Evolutionary conservation across 2,329 filamentous ascomycete genomes (phyloP).

Genomic region (Cladophialophora psammophila): DNA sequence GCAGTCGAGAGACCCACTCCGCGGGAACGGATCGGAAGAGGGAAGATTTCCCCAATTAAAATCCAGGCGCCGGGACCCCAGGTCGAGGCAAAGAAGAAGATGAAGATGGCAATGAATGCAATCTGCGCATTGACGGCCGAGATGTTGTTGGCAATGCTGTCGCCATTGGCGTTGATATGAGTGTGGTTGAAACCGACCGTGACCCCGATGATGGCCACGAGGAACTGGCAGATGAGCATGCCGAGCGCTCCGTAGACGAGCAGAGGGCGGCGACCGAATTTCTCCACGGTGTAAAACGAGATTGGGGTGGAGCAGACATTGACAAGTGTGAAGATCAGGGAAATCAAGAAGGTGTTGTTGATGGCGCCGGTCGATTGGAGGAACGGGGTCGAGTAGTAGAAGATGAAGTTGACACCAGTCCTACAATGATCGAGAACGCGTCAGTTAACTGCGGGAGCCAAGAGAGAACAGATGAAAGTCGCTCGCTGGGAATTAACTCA

Average conservation of each 20-base stretch:
- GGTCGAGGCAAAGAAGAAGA: slow-evolving; percentile 90
- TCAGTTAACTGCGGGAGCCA: neutral
- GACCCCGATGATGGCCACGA: slow-evolving; percentile 72
- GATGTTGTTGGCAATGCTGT: slow-evolving; percentile 61
- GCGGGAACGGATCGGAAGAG: slow-evolving; percentile 84
- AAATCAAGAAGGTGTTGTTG: slow-evolving; percentile 79
- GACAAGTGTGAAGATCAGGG: slow-evolving; percentile 84
- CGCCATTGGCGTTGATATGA: slow-evolving; percentile 66
- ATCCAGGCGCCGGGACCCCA: slow-evolving; percentile 79
- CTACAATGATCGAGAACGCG: slow-evolving; percentile 58
- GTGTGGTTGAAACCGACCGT: slow-evolving; percentile 39
- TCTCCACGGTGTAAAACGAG: slow-evolving; percentile 87
- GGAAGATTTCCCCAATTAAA: slow-evolving; percentile 89
- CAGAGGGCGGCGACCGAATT: slow-evolving; percentile 78
- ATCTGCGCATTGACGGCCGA: slow-evolving; percentile 70
- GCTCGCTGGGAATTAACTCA: slow-evolving; percentile 64
- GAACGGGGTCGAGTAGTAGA: slow-evolving; percentile 83
- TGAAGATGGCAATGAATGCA: slow-evolving; percentile 88
- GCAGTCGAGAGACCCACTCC: slow-evolving; percentile 87
- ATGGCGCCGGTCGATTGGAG: slow-evolving; percentile 80
- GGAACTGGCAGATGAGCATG: slow-evolving; percentile 87
- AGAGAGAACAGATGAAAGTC: slow-evolving; percentile 55
- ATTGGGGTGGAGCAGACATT: slow-evolving; percentile 86
- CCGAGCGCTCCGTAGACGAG: slow-evolving; percentile 79
- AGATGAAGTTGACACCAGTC: slow-evolving; percentile 93